Percentiles rank a stretch among this genome's conserved stretches.
Evolutionary conservation across 495 filamentous ascomycete species (phyloP).

Genomic region (Xylaria scruposa): DNA sequence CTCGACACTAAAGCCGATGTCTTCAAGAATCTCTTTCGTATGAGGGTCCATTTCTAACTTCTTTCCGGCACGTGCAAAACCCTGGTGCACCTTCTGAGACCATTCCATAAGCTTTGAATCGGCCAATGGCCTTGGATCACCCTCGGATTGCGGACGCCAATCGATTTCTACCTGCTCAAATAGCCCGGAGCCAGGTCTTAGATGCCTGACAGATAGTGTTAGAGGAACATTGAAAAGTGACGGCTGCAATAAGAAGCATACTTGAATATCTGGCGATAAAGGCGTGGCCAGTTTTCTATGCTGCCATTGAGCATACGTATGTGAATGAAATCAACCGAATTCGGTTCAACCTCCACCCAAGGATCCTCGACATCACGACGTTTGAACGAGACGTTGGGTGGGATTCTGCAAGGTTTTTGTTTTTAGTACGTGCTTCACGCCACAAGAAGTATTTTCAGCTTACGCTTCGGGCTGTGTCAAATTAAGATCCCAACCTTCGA

Average conservation of each 20-base stretch:
- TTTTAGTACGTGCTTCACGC: slow-evolving; percentile 13
- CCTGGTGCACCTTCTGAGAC: slow-evolving; percentile 72
- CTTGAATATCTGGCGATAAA: slow-evolving; percentile 75
- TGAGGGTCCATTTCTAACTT: slow-evolving; percentile 71
- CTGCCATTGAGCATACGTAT: slow-evolving; percentile 82
- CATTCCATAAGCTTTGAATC: slow-evolving; percentile 64
- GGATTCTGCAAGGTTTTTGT: slow-evolving; percentile 59
- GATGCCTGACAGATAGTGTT: slow-evolving; percentile 58
- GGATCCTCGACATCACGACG: slow-evolving; percentile 79
- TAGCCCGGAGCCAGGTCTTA: slow-evolving; percentile 77
- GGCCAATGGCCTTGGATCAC: slow-evolving; percentile 60
- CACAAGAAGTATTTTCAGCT: slow-evolving; percentile 27
- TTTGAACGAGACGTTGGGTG: slow-evolving; percentile 71
- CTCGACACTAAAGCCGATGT: slow-evolving; percentile 81
- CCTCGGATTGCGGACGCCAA: slow-evolving; percentile 77
- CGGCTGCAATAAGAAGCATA: slow-evolving; percentile 44
- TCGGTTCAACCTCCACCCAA: slow-evolving; percentile 73
- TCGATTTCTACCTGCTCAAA: slow-evolving; percentile 96
- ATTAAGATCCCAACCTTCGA: slow-evolving; percentile 78
- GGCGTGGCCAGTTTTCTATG: slow-evolving; percentile 75
- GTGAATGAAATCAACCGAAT: slow-evolving; percentile 87
- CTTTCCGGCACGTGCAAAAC: slow-evolving; percentile 68
- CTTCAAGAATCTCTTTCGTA: slow-evolving; percentile 67
- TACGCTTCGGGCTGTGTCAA: slow-evolving; percentile 80
- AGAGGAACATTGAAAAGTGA: slow-evolving; percentile 14